These are phyloP conservation scores for Saitozyma podzolica DNA, from an alignment of 768 basidiomycete genomes.

Conservation along the genomic window DNA sequence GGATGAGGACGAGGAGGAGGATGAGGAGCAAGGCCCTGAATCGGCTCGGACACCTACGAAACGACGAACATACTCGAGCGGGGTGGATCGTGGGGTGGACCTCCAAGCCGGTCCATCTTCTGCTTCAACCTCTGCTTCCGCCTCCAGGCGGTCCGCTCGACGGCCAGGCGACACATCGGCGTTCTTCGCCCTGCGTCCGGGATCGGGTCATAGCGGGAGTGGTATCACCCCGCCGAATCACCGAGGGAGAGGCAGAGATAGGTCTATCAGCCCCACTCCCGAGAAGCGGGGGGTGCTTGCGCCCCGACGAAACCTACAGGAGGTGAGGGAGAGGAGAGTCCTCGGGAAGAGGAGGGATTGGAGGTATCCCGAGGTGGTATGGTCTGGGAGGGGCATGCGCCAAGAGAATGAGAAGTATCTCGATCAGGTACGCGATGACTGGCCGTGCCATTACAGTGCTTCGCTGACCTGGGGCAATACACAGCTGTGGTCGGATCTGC, in stretches of 20 bases:
- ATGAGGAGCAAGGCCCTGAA: slow-evolving; percentile 2
- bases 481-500: too few relatives aligned
- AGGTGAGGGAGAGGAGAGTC: slow-evolving; percentile 3
- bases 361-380: slow-evolving; percentile 34
- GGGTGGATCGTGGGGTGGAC: slow-evolving; percentile 9
- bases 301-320: slow-evolving; percentile 1
- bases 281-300: slow-evolving; percentile 8
- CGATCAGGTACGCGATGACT: too few relatives aligned
- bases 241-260: not conserved
- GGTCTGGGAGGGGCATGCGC: slow-evolving; percentile 11
- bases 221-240: not conserved
- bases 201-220: not conserved
- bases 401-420: not conserved
- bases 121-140: not conserved
- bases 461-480: too few relatives aligned
- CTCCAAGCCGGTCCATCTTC: not conserved
- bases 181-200: slow-evolving; percentile 31
- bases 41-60: slow-evolving; percentile 34
- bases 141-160: not conserved
- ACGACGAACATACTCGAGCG: slow-evolving; percentile 16
- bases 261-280: not conserved
- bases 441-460: too few relatives aligned
- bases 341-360: slow-evolving; percentile 29
- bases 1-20: slow-evolving; percentile 12
- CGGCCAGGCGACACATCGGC: slow-evolving; percentile 5